These are phyloP conservation scores for Quercus agrifolia DNA, from an alignment of 306 rosid genomes.

Conservation along the genomic window DNA sequence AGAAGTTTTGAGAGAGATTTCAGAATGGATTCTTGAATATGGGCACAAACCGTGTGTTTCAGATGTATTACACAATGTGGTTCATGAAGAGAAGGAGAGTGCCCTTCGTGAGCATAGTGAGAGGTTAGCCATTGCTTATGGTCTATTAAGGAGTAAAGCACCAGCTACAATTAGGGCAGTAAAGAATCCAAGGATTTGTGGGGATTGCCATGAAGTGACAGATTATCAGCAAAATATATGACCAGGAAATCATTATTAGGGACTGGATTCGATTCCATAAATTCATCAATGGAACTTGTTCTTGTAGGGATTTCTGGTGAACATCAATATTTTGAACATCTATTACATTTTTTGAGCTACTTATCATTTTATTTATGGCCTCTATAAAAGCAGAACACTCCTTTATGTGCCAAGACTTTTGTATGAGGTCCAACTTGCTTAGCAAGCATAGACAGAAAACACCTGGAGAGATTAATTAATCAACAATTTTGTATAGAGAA, in stretches of 20 bases:
- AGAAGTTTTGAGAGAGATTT: conserved; percentile 7
- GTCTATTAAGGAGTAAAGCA: too few species aligned
- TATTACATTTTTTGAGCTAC: too few species aligned
- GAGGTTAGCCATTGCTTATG: too few species aligned
- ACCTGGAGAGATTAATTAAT: background rate
- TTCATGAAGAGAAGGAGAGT: conserved; percentile 19
- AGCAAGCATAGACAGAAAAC: background rate
- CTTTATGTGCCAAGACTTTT: too few species aligned
- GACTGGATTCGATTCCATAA: too few species aligned
- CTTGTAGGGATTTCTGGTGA: too few species aligned
- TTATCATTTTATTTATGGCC: too few species aligned
- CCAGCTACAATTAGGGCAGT: too few species aligned
- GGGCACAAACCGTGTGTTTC: conserved; percentile 14
- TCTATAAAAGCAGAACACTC: too few species aligned
- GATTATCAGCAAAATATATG: background rate
- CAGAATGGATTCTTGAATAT: background rate
- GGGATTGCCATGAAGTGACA: conserved; percentile 15
- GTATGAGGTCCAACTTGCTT: background rate
- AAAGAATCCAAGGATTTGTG: background rate
- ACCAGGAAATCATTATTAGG: background rate
- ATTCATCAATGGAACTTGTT: too few species aligned
- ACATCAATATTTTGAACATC: too few species aligned
- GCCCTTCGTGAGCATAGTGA: conserved; percentile 7
- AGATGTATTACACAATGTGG: conserved; percentile 16
- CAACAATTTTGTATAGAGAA: background rate